phyloP scores from a whole-genome alignment of 768 basidiomycete genomes.

The Rhodotorula graminis region DNA sequence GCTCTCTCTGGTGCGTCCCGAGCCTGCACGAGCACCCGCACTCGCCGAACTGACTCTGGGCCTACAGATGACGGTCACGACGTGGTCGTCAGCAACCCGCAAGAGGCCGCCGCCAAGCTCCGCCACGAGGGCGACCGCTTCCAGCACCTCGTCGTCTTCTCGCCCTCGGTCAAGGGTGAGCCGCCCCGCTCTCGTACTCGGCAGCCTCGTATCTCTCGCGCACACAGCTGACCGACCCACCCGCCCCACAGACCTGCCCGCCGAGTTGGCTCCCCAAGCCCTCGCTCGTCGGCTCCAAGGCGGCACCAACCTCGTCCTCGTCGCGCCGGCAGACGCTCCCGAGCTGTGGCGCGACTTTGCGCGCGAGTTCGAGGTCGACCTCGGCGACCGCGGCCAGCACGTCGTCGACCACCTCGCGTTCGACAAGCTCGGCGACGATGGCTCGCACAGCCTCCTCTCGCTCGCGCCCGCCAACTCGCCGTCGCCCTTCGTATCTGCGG shows the following conservation, averaged over 20 bases:
- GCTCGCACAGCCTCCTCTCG: conserved; percentile 35
- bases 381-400: conserved; percentile 75
- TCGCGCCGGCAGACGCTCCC: conserved; percentile 58
- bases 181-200: no score
- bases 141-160: conserved; percentile 78
- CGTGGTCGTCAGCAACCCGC: conserved; percentile 73
- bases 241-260: conserved; percentile 56
- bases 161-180: conserved; percentile 80
- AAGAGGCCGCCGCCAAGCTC: conserved; percentile 53
- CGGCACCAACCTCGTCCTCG: conserved; percentile 67
- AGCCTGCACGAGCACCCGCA: no score
- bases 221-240: neutral
- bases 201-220: no score
- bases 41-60: neutral
- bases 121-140: conserved; percentile 66
- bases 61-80: conserved; percentile 70
- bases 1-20: conserved; percentile 62
- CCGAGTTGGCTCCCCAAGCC: conserved; percentile 75
- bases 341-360: conserved; percentile 73
- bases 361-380: conserved; percentile 83
- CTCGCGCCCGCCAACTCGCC: conserved; percentile 51
- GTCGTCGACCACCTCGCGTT: conserved; percentile 81
- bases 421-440: conserved; percentile 17
- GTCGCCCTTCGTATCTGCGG: conserved; percentile 31
- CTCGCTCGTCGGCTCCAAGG: conserved; percentile 62